Percentiles rank a stretch among this genome's conserved stretches.
Conservation (phyloP, 257 asterid genomes). For the Solanum chilense region DNA sequence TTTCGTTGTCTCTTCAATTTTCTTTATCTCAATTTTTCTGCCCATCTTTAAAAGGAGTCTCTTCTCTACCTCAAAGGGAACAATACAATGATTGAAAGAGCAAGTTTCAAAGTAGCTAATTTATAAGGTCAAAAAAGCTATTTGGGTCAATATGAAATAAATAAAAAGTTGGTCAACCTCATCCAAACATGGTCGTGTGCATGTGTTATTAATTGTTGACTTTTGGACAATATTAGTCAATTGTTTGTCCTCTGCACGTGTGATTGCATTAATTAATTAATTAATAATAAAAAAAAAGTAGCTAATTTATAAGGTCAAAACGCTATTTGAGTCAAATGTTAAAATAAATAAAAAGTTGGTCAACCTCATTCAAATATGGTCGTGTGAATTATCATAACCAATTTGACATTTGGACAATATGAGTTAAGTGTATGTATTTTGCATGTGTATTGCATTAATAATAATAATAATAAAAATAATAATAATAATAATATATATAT, state of each 20-base stretch:
- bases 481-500: too few relatives aligned
- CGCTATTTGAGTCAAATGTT: neutral
- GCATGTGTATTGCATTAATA: too few relatives aligned
- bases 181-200: neutral
- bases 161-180: neutral
- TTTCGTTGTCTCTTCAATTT: constrained; percentile 31
- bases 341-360: neutral
- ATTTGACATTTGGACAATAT: neutral
- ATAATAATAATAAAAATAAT: too few relatives aligned
- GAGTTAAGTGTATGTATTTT: neutral
- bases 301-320: too few relatives aligned
- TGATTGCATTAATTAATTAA: neutral
- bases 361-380: neutral
- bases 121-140: neutral
- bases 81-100: neutral
- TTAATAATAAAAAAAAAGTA: too few relatives aligned
- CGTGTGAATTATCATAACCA: neutral
- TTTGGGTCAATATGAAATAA: neutral
- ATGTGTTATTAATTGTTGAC: neutral
- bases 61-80: neutral
- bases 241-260: neutral
- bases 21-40: constrained; percentile 45
- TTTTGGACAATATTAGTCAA: neutral
- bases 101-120: neutral
- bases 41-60: constrained; percentile 21